Conservation (phyloP, 176 grass and related monocot species). For the Aegilops longissima region DNA sequence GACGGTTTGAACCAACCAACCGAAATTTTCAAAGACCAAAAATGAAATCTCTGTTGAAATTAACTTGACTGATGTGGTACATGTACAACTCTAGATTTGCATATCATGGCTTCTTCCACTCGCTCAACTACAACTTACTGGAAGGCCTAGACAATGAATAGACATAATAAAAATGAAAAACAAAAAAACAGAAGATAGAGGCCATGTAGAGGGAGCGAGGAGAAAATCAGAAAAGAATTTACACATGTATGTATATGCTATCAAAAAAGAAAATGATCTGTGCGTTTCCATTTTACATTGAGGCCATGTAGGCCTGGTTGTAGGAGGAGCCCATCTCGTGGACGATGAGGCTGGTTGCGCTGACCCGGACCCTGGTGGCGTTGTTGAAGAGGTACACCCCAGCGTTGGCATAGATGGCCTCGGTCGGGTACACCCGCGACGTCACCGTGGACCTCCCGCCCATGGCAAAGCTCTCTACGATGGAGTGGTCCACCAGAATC, state of each 20-base stretch:
- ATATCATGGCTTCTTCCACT: too few relatives aligned
- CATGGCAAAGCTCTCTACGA: constrained; percentile 86
- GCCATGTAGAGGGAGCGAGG: too few relatives aligned
- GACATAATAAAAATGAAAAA: too few relatives aligned
- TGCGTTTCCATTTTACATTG: background rate
- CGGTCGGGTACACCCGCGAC: constrained; percentile 84
- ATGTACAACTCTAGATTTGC: too few relatives aligned
- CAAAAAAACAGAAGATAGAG: constrained; percentile 10
- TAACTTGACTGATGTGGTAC: too few relatives aligned
- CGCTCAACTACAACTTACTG: too few relatives aligned
- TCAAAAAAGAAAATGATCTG: background rate
- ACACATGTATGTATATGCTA: background rate
- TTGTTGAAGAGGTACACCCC: constrained; percentile 92
- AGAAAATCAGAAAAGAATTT: background rate
- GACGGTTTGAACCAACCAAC: too few relatives aligned
- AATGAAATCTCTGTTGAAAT: too few relatives aligned
- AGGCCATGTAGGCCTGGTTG: constrained; percentile 48
- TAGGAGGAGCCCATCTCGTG: constrained; percentile 11
- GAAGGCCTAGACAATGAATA: too few relatives aligned
- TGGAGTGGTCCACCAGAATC: constrained; percentile 92
- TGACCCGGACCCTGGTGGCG: constrained; percentile 55
- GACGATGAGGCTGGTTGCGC: background rate
- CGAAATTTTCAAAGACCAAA: too few relatives aligned
- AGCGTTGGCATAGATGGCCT: constrained; percentile 69
- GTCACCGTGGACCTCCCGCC: constrained; percentile 61